Evolutionary conservation across 441 rosid genomes (phyloP).

Genomic region (Gossypium aridum): DNA sequence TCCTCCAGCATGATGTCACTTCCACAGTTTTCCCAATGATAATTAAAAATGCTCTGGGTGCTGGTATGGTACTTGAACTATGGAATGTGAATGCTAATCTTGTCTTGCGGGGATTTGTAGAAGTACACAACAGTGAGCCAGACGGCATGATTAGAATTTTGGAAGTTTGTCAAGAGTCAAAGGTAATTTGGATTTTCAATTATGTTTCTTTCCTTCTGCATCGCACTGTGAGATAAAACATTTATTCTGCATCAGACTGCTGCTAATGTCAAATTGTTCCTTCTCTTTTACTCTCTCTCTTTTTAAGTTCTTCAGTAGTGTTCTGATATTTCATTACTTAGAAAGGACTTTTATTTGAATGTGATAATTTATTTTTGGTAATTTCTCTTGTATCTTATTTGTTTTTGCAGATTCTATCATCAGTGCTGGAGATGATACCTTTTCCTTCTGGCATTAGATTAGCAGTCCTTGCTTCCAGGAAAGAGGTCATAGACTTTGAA

Average conservation of each 20-base stretch:
- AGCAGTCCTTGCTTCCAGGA: slow-evolving; percentile 80
- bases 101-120: slow-evolving; percentile 69
- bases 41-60: slow-evolving; percentile 37
- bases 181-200: slow-evolving; percentile 41
- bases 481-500: slow-evolving; percentile 77
- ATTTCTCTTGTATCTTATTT: slow-evolving; percentile 5
- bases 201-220: neutral
- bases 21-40: slow-evolving; percentile 63
- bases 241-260: neutral
- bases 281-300: neutral
- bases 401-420: slow-evolving; percentile 55
- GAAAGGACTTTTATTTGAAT: neutral
- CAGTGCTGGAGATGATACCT: slow-evolving; percentile 74
- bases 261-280: neutral
- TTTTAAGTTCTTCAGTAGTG: neutral
- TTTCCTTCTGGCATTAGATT: slow-evolving; percentile 58
- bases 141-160: slow-evolving; percentile 54
- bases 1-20: slow-evolving; percentile 73
- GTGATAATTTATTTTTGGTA: neutral
- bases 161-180: slow-evolving; percentile 74
- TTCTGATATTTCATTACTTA: neutral
- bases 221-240: neutral
- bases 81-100: slow-evolving; percentile 78
- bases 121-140: slow-evolving; percentile 46
- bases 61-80: slow-evolving; percentile 57